Evolutionary conservation across 345 rosid species (phyloP), one percentile per base, ranked within the genome.

Genomic region (Mangifera indica): DNA sequence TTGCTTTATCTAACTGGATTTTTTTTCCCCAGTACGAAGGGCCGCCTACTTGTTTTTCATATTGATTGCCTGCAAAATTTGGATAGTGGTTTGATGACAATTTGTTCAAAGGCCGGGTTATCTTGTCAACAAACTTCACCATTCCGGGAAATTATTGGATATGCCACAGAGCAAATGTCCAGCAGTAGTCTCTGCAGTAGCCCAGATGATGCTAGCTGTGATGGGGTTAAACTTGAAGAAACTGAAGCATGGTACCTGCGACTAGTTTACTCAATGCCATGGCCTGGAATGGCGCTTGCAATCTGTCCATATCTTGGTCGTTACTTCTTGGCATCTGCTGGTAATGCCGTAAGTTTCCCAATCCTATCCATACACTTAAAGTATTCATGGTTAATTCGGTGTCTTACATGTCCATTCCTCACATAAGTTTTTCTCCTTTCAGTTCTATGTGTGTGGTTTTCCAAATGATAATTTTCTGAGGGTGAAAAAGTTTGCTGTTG

Each of bases 311-410:
- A 95, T 84, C 92, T 89, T 81, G 97, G 87, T 80, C 86, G 80
- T 40, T 91, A 76, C 82, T 95, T 95, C 83, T 82, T 95, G 87
- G 98, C 89, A 34, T 92, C 99, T 82, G 93, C 98, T 79, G 99
- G 99, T 83, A 92, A 84, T 81, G 79, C 89, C 74, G 99, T 95
- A 93, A 95, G 97, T 84, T 66, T 63, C 70, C 63, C 29, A 65
- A 58, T 56, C 60, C 10, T 44, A 10, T 55, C 21, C 66, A 3
- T 63, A 48, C 54, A 29, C 70, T 75, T 81, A 73, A 66, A 60
- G 58, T 67, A 63, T 54, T 40, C 63, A 37, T 24, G 26, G 18
- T 42, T 54, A 9, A 26, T n/a, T 51, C 59, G 20, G 46, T 78
- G 52, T 66, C 48, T 65, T 56, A 58, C 54, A 22, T 60, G 53